These are phyloP conservation scores for Colletotrichum somersetense DNA, from an alignment of 2,329 filamentous ascomycete genomes.

Conservation along the genomic window DNA sequence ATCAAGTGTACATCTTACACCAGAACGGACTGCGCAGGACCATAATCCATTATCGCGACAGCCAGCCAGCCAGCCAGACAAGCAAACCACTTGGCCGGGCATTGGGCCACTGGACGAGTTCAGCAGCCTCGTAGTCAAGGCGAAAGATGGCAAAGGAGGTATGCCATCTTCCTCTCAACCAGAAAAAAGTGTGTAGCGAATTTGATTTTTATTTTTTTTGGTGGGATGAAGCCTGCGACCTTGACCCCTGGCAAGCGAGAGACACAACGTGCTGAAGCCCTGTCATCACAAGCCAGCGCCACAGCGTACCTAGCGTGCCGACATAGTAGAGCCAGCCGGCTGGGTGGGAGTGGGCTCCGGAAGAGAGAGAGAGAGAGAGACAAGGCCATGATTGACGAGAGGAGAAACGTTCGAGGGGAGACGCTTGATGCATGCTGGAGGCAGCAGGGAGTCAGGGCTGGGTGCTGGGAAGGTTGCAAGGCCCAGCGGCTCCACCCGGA, in stretches of 20 bases:
- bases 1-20: background rate
- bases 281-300: constrained; percentile 37
- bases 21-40: too few relatives aligned
- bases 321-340: constrained; percentile 18
- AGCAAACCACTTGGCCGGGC: background rate
- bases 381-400: constrained; percentile 8
- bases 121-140: constrained; percentile 12
- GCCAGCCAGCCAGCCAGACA: background rate
- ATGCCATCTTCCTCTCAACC: constrained; percentile 11
- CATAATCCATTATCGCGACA: background rate
- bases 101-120: constrained; percentile 25
- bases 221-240: constrained; percentile 27
- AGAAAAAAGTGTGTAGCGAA: background rate
- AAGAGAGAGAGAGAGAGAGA: constrained; percentile 17
- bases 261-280: constrained; percentile 26
- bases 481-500: constrained; percentile 31
- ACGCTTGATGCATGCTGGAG: constrained; percentile 30
- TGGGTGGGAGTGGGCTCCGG: constrained; percentile 29
- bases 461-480: constrained; percentile 21
- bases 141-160: background rate
- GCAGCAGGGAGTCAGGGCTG: constrained; percentile 16
- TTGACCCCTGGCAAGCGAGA: constrained; percentile 35
- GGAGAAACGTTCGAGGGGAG: constrained; percentile 13
- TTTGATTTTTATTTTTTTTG: constrained; percentile 8
- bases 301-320: background rate